phyloP scores from a whole-genome alignment of 2,329 filamentous ascomycete genomes.

The Claviceps spartinae region DNA sequence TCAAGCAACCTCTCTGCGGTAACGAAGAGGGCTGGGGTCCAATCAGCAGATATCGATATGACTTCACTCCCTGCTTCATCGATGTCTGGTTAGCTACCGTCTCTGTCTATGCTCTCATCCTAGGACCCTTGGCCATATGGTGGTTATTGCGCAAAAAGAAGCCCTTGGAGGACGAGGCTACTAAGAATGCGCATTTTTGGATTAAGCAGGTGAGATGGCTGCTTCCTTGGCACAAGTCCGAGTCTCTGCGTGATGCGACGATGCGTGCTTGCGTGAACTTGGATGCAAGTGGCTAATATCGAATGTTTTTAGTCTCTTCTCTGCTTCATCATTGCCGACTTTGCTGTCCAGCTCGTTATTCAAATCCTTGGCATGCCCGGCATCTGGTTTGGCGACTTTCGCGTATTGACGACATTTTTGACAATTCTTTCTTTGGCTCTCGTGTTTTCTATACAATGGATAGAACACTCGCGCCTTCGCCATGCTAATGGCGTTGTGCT shows the following conservation, averaged over 20 bases:
- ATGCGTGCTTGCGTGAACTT: too few species aligned
- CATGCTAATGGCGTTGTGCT: slow-evolving; percentile 79
- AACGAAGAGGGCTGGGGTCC: slow-evolving; percentile 94
- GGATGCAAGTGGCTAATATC: not conserved
- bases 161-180: slow-evolving; percentile 39
- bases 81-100: slow-evolving; percentile 77
- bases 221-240: not conserved
- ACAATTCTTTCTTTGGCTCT: slow-evolving; percentile 60
- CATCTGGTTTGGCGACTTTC: slow-evolving; percentile 68
- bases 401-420: slow-evolving; percentile 67
- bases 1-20: slow-evolving; percentile 64
- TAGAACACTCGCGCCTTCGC: slow-evolving; percentile 70
- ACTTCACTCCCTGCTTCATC: slow-evolving; percentile 95
- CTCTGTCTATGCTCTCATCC: slow-evolving; percentile 63
- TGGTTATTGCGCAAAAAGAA: slow-evolving; percentile 61
- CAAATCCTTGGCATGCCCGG: slow-evolving; percentile 58
- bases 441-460: slow-evolving; percentile 69
- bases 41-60: slow-evolving; percentile 71
- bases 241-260: not conserved
- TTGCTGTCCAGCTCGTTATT: slow-evolving; percentile 57
- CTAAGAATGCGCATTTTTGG: slow-evolving; percentile 88
- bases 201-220: slow-evolving; percentile 57
- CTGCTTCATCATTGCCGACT: slow-evolving; percentile 51
- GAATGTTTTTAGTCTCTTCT: slow-evolving; percentile 34
- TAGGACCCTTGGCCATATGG: slow-evolving; percentile 66